These are phyloP conservation scores for Nectriaceae sp. DNA, from an alignment of 2,329 filamentous ascomycete species.

Conservation along the genomic window DNA sequence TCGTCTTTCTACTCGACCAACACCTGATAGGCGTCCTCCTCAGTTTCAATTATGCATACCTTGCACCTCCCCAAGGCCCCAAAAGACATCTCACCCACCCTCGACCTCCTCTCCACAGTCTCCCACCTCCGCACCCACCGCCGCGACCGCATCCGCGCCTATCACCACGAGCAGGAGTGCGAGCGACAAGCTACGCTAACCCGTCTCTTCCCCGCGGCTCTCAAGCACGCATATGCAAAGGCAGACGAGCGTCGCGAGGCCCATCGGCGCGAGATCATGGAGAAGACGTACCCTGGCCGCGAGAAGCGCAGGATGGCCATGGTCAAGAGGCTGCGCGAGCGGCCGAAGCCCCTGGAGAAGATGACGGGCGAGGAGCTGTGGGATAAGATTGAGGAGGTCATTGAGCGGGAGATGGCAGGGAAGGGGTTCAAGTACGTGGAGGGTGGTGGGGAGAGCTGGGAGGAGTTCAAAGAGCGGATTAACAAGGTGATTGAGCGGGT, in stretches of 20 bases:
- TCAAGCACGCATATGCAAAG: neutral
- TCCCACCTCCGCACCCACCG: neutral
- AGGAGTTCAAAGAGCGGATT: neutral
- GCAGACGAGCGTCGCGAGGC: neutral
- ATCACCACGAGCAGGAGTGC: neutral
- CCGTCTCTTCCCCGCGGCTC: neutral
- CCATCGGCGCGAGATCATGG: conserved; percentile 1
- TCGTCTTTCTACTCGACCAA: too few species aligned
- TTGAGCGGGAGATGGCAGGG: neutral
- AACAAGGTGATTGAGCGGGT: conserved; percentile 14
- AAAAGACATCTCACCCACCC: too few species aligned
- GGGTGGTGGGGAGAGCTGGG: neutral
- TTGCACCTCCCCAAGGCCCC: neutral
- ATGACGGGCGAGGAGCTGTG: neutral
- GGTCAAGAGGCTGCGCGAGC: neutral
- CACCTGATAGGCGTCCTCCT: too few species aligned
- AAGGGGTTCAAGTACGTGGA: neutral
- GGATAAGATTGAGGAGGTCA: neutral
- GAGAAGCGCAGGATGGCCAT: neutral
- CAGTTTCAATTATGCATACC: too few species aligned
- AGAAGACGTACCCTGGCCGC: neutral
- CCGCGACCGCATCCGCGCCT: neutral
- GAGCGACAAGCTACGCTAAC: neutral
- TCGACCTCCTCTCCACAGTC: conserved; percentile 1
- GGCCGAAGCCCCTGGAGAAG: neutral